Percentiles rank a stretch among this genome's conserved stretches.
Conservation (phyloP, 331 rosid species). For the Rosa hybrid region DNA sequence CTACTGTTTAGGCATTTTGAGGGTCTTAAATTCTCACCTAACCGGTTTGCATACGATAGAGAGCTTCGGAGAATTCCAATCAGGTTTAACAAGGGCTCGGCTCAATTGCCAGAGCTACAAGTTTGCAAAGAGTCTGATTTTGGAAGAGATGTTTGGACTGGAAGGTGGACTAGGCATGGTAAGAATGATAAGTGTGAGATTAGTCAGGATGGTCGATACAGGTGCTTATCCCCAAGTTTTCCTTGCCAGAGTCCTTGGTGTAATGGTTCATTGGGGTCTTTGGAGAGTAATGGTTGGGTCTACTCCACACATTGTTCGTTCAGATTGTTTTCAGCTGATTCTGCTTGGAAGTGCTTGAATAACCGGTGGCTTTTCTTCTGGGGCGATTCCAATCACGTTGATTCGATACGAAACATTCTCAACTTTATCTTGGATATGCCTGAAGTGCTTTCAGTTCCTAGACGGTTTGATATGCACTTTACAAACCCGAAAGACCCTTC, state of each 20-base stretch:
- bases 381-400: conserved; percentile 96
- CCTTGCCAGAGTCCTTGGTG: conserved; percentile 86
- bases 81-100: conserved; percentile 47
- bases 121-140: conserved; percentile 64
- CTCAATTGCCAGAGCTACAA: conserved; percentile 47
- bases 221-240: conserved; percentile 58
- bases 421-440: conserved; percentile 76
- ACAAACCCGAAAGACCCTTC: conserved; percentile 71
- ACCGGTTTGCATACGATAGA: conserved; percentile 51
- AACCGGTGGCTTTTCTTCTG: conserved; percentile 89
- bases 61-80: conserved; percentile 53
- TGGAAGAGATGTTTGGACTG: conserved; percentile 64
- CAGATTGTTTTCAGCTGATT: conserved; percentile 50
- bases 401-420: conserved; percentile 76
- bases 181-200: conserved; percentile 64
- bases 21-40: conserved; percentile 71
- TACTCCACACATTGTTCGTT: conserved; percentile 87
- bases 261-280: conserved; percentile 67
- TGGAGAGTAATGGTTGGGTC: conserved; percentile 97
- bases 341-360: conserved; percentile 84
- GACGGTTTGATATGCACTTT: conserved; percentile 74
- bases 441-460: conserved; percentile 60
- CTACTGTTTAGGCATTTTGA: conserved; percentile 74
- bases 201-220: conserved; percentile 70
- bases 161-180: conserved; percentile 93